These are phyloP conservation scores for Chlorella sp. DNA, from an alignment of 139 green algal species.

Conservation along the genomic window DNA sequence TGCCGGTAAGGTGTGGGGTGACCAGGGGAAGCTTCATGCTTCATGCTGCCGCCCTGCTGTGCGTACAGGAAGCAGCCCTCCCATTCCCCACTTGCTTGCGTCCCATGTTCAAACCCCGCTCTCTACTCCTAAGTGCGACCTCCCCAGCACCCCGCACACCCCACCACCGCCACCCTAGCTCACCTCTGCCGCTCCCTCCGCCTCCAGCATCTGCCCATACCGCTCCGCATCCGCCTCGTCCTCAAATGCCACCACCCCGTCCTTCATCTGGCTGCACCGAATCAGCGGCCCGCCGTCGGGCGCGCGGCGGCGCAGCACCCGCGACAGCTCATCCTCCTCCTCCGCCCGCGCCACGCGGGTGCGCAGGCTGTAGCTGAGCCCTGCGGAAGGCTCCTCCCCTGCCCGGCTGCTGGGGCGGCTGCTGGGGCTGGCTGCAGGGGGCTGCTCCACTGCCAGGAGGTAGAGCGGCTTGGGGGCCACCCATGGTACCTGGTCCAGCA, in stretches of 20 bases:
- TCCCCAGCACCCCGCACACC: too few relatives aligned
- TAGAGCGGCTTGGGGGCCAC: conserved; percentile 69
- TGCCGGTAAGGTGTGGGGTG: too few relatives aligned
- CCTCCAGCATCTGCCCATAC: conserved; percentile 65
- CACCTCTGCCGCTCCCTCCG: conserved; percentile 35
- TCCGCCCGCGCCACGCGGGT: conserved; percentile 54
- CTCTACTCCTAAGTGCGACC: neutral
- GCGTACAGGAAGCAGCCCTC: too few relatives aligned
- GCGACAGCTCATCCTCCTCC: conserved; percentile 58
- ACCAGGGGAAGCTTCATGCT: too few relatives aligned
- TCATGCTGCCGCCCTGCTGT: too few relatives aligned
- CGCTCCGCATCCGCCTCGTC: conserved; percentile 55
- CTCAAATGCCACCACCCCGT: conserved; percentile 77
- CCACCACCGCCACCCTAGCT: neutral
- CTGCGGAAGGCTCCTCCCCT: neutral
- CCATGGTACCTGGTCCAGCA: conserved; percentile 74
- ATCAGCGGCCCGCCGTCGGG: conserved; percentile 43
- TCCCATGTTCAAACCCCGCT: neutral
- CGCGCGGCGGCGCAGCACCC: conserved; percentile 59
- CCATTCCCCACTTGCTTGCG: too few relatives aligned
- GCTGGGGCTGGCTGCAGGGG: neutral
- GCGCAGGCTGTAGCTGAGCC: conserved; percentile 62
- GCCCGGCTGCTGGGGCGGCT: neutral
- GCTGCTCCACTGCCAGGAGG: conserved; percentile 52
- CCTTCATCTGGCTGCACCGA: conserved; percentile 53